Evolutionary conservation across 2,329 filamentous ascomycete species (phyloP).

Genomic region (Drechslerella dactyloides): DNA sequence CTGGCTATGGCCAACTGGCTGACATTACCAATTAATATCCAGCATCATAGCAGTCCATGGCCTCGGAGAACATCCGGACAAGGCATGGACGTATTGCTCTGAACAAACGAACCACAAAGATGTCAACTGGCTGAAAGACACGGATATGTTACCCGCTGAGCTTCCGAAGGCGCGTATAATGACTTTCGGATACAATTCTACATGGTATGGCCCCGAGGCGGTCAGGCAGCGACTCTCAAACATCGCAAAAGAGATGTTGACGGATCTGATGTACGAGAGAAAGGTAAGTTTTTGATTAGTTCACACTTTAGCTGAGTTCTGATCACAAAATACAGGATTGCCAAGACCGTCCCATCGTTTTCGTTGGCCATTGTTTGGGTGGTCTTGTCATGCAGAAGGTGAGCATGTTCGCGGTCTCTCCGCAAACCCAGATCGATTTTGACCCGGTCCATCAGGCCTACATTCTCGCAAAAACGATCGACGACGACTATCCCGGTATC

Average conservation of each 20-base stretch:
- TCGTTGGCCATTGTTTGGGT: slow-evolving; percentile 56
- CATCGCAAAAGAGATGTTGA: slow-evolving; percentile 54
- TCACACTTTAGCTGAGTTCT: background rate
- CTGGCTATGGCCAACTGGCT: background rate
- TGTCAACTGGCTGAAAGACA: slow-evolving; percentile 56
- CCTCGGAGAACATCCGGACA: slow-evolving; percentile 55
- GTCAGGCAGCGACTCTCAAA: slow-evolving; percentile 55
- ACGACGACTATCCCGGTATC: slow-evolving; percentile 7
- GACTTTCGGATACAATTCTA: slow-evolving; percentile 55
- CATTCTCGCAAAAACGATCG: slow-evolving; percentile 29
- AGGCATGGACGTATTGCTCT: slow-evolving; percentile 53
- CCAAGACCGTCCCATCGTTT: slow-evolving; percentile 55
- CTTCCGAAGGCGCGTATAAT: slow-evolving; percentile 56
- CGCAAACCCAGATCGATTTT: slow-evolving; percentile 41
- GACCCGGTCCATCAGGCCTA: slow-evolving; percentile 40
- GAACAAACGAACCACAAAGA: slow-evolving; percentile 39
- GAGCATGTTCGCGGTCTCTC: slow-evolving; percentile 51
- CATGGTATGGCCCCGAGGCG: slow-evolving; percentile 56
- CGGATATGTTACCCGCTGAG: slow-evolving; percentile 55
- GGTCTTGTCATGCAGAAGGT: slow-evolving; percentile 55
- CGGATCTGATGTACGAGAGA: slow-evolving; percentile 51
- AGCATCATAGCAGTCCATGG: slow-evolving; percentile 57
- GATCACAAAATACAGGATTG: slow-evolving; percentile 20
- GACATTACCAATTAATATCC: background rate
- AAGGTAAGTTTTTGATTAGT: slow-evolving; percentile 33